A percentile compares a stretch with the other conserved stretches of the same genome.
These are phyloP conservation scores for Talaromyces trachyspermus DNA, from an alignment of 495 filamentous ascomycete genomes.

Conservation along the genomic window DNA sequence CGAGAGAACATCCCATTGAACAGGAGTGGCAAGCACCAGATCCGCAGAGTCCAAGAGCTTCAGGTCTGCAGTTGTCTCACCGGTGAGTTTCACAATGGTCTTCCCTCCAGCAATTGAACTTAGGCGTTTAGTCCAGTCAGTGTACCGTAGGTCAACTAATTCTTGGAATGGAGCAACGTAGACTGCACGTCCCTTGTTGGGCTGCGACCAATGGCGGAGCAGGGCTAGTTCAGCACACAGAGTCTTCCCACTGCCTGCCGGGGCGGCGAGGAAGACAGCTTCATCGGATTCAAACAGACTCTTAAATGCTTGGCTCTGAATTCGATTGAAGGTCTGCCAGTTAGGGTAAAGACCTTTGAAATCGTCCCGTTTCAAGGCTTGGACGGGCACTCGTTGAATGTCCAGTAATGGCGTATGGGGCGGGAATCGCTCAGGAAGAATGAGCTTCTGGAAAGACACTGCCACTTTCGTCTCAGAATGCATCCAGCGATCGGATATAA, in stretches of 20 bases:
- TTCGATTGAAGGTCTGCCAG: slow-evolving; percentile 90
- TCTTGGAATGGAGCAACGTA: slow-evolving; percentile 97
- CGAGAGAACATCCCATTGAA: slow-evolving; percentile 93
- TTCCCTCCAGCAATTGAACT: slow-evolving; percentile 71
- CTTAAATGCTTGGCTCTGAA: slow-evolving; percentile 96
- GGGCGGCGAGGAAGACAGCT: slow-evolving; percentile 84
- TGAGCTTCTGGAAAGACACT: slow-evolving; percentile 88
- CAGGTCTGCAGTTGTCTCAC: slow-evolving; percentile 86
- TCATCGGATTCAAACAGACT: slow-evolving; percentile 83
- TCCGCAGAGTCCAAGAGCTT: slow-evolving; percentile 84
- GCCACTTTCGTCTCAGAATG: slow-evolving; percentile 91
- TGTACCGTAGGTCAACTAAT: slow-evolving; percentile 69
- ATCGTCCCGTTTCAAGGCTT: slow-evolving; percentile 79
- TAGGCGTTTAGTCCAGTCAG: slow-evolving; percentile 79
- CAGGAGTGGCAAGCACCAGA: slow-evolving; percentile 84
- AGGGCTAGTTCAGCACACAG: slow-evolving; percentile 93
- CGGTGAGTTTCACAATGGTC: slow-evolving; percentile 86
- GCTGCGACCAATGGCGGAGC: slow-evolving; percentile 73
- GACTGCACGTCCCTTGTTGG: slow-evolving; percentile 68
- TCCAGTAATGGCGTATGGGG: slow-evolving; percentile 86
- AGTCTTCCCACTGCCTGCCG: slow-evolving; percentile 92
- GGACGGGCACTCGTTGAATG: slow-evolving; percentile 80
- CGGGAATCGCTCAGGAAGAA: slow-evolving; percentile 91
- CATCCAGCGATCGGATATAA: slow-evolving; percentile 96
- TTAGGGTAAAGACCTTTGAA: slow-evolving; percentile 74